A percentile compares a stretch with the other conserved stretches of the same genome.
These are phyloP conservation scores for Rhynchospora breviuscula DNA, from an alignment of 176 grass and related monocot species.

Conservation along the genomic window DNA sequence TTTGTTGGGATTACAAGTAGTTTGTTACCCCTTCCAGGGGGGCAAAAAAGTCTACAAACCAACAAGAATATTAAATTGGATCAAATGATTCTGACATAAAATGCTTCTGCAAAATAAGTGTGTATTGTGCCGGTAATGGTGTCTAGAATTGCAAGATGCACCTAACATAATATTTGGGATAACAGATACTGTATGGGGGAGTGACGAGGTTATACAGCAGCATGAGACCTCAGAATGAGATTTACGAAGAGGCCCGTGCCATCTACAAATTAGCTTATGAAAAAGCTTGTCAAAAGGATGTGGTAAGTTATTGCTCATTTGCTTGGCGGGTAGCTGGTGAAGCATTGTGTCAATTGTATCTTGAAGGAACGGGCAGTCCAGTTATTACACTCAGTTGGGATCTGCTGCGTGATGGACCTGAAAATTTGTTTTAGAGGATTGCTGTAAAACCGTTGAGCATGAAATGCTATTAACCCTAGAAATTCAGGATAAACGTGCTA, in stretches of 20 bases:
- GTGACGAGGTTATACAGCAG: slow-evolving; percentile 31
- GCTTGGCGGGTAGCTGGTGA: slow-evolving; percentile 56
- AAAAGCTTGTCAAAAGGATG: background rate
- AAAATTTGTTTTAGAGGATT: background rate
- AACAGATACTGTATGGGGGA: slow-evolving; percentile 43
- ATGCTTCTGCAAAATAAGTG: background rate
- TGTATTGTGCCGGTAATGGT: background rate
- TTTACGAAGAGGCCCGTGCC: slow-evolving; percentile 36
- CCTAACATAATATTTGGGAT: too few relatives aligned
- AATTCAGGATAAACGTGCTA: too few relatives aligned
- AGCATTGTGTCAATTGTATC: slow-evolving; percentile 28
- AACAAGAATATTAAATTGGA: background rate
- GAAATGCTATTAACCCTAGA: too few relatives aligned
- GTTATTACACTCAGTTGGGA: background rate
- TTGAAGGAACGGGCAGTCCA: background rate
- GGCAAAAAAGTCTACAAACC: too few relatives aligned
- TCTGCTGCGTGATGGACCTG: background rate
- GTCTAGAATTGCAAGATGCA: background rate
- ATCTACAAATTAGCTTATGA: slow-evolving; percentile 48
- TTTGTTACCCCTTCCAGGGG: too few relatives aligned
- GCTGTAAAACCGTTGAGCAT: too few relatives aligned
- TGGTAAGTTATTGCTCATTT: slow-evolving; percentile 32
- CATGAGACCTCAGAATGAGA: background rate
- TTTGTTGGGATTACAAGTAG: too few relatives aligned
- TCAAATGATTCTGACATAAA: background rate